Evolutionary conservation across 371 early-diverging fungal species (phyloP).

Genomic region (Mortierella sp.): DNA sequence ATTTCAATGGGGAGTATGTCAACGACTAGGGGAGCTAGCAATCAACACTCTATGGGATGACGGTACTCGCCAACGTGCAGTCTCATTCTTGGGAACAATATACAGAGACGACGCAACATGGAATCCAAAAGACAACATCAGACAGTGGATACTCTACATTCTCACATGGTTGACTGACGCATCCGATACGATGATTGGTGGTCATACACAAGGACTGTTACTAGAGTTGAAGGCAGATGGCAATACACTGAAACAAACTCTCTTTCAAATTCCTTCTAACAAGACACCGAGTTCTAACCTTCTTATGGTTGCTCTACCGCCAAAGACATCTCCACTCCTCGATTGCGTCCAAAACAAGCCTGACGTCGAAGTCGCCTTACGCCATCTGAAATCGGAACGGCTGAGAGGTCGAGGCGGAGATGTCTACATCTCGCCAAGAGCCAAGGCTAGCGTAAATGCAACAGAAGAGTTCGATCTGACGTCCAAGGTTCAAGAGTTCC

Average conservation of each 20-base stretch:
- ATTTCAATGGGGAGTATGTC: constrained; percentile 1
- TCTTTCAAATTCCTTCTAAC: not conserved
- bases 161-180: not conserved
- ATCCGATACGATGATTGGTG: not conserved
- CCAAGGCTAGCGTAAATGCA: constrained; percentile 5
- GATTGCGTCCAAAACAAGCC: not conserved
- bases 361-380: not conserved
- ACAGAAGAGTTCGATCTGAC: constrained; percentile 2
- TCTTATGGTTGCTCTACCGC: not conserved
- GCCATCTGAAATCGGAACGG: too few species aligned
- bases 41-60: constrained; percentile 11
- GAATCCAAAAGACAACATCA: not conserved
- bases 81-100: constrained; percentile 8
- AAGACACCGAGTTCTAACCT: not conserved
- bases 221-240: not conserved
- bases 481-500: constrained; percentile 7
- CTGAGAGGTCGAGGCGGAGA: not conserved
- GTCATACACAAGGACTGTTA: not conserved
- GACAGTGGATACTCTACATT: too few species aligned
- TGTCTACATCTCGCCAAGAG: not conserved
- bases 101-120: constrained; percentile 13
- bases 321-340: not conserved
- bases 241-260: not conserved
- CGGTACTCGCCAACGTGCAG: constrained; percentile 1
- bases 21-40: constrained; percentile 12